phyloP scores from a whole-genome alignment of 129 eudicot genomes.

The Helichrysum umbraculigerum region DNA sequence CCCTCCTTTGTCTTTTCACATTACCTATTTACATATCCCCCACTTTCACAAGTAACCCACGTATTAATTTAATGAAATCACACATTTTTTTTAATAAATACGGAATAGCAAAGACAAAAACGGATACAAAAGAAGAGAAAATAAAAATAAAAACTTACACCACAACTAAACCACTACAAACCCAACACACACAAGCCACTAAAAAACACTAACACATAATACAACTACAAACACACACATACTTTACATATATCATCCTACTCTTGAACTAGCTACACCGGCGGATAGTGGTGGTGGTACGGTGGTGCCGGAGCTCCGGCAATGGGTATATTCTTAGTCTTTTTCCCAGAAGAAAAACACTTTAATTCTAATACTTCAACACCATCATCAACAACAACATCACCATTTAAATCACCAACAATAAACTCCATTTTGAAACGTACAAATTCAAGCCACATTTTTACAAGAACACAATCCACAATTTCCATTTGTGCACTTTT shows the following conservation, averaged over 20 bases:
- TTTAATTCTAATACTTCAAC: constrained; percentile 26
- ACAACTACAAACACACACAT: not conserved
- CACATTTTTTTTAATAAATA: constrained; percentile 10
- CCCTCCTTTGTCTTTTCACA: not conserved
- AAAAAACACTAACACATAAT: constrained; percentile 10
- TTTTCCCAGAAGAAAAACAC: constrained; percentile 65
- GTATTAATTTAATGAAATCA: constrained; percentile 15
- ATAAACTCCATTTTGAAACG: constrained; percentile 39
- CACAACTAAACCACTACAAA: not conserved
- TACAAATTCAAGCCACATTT: constrained; percentile 51
- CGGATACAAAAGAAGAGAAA: not conserved
- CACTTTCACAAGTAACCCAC: constrained; percentile 18
- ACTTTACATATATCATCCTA: not conserved
- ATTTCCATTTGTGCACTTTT: constrained; percentile 75
- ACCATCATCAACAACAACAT: constrained; percentile 26
- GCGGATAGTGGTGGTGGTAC: not conserved
- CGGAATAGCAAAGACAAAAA: constrained; percentile 18
- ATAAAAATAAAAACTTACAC: not conserved
- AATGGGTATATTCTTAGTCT: constrained; percentile 76
- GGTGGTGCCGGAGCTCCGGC: constrained; percentile 34
- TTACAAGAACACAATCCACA: constrained; percentile 73
- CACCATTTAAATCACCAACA: constrained; percentile 30
- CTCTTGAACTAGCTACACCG: not conserved
- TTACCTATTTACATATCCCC: not conserved
- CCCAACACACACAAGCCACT: not conserved